A percentile compares a stretch with the other conserved stretches of the same genome.
Evolutionary conservation across 2,329 filamentous ascomycete species (phyloP).

Genomic region (Hansfordia pulvinata): DNA sequence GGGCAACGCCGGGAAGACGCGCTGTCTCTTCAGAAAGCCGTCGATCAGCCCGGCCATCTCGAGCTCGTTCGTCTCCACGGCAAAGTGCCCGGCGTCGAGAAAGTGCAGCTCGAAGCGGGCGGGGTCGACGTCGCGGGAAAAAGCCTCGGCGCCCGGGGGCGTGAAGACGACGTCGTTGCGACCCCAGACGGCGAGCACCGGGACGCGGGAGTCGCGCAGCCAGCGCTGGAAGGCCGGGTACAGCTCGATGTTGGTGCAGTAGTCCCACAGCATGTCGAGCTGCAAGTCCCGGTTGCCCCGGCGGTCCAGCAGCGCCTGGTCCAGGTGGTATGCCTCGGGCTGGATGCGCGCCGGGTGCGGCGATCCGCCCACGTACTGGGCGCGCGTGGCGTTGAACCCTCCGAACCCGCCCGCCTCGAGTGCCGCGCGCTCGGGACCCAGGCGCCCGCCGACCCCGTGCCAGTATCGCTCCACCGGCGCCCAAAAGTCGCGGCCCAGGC

Average conservation of each 20-base stretch:
- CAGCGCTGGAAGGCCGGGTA: slow-evolving; percentile 41
- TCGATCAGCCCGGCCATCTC: slow-evolving; percentile 14
- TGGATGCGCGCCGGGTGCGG: slow-evolving; percentile 19
- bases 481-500: slow-evolving; percentile 36
- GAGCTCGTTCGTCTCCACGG: slow-evolving; percentile 21
- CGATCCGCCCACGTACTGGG: slow-evolving; percentile 28
- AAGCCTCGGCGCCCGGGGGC: slow-evolving; percentile 37
- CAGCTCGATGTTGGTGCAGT: slow-evolving; percentile 36
- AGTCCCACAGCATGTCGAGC: slow-evolving; percentile 40
- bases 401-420: slow-evolving; percentile 20
- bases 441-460: too few species aligned
- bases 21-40: slow-evolving; percentile 13
- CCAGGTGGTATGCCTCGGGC: slow-evolving; percentile 33
- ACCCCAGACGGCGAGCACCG: slow-evolving; percentile 44
- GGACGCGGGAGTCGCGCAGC: slow-evolving; percentile 33
- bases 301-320: slow-evolving; percentile 35
- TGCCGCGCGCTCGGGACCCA: slow-evolving; percentile 17
- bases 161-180: slow-evolving; percentile 40
- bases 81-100: slow-evolving; percentile 44
- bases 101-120: slow-evolving; percentile 30
- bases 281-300: slow-evolving; percentile 37
- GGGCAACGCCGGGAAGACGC: too few species aligned
- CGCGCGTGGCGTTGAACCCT: slow-evolving; percentile 23
- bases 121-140: slow-evolving; percentile 32
- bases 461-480: slow-evolving; percentile 30